Percentiles rank a stretch among this genome's conserved stretches.
Conservation (phyloP, 164 flowering plant genomes). For the Echeveria elegans region DNA sequence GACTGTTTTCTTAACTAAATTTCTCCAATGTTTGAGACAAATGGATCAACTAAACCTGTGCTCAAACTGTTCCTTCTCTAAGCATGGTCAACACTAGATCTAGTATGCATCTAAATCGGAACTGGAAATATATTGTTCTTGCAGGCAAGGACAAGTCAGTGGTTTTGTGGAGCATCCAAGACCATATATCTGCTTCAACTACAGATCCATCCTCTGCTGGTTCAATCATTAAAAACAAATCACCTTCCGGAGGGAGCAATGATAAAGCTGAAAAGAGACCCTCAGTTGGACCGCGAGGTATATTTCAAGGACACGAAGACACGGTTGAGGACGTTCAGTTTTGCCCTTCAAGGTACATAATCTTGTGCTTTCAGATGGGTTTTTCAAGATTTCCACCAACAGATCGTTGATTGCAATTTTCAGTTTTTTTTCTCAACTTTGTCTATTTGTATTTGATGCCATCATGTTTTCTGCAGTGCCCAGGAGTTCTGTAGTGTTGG, state of each 20-base stretch:
- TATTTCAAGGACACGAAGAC: constrained; percentile 76
- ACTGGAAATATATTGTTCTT: constrained; percentile 7
- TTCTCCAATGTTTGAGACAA: not conserved
- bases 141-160: constrained; percentile 93
- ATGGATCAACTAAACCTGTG: not conserved
- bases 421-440: not conserved
- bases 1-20: not conserved
- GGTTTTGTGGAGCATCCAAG: constrained; percentile 92
- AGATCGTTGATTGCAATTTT: not conserved
- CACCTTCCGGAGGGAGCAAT: constrained; percentile 31
- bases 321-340: constrained; percentile 99
- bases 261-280: constrained; percentile 46
- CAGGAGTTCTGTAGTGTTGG: constrained; percentile 98
- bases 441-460: constrained; percentile 8
- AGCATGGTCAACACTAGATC: not conserved
- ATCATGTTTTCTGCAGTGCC: constrained; percentile 42
- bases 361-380: not conserved
- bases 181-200: constrained; percentile 63
- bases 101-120: not conserved
- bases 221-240: constrained; percentile 33
- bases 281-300: constrained; percentile 68
- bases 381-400: not conserved
- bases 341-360: constrained; percentile 76
- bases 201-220: constrained; percentile 45
- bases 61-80: not conserved